Evolutionary conservation across 805 yeast species (phyloP).

Genomic region (Ogataea minuta): DNA sequence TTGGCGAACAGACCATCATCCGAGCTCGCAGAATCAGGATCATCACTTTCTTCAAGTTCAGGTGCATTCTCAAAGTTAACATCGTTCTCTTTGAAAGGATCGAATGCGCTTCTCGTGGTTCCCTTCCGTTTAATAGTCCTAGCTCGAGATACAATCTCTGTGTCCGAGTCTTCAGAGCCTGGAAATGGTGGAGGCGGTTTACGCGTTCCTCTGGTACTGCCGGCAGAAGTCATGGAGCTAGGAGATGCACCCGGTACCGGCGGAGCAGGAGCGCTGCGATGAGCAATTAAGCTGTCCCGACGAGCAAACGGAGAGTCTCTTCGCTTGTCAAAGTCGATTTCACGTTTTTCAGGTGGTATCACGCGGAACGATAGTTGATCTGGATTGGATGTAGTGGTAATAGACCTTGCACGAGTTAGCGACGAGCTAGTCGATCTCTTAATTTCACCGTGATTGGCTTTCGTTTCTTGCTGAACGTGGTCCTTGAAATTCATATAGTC

Average conservation of each 20-base stretch:
- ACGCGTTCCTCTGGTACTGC: constrained; percentile 15
- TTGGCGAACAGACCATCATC: constrained; percentile 65
- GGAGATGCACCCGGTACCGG: constrained; percentile 11
- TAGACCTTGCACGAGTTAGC: constrained; percentile 28
- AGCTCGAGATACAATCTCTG: constrained; percentile 12
- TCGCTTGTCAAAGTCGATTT: constrained; percentile 79
- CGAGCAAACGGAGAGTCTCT: constrained; percentile 71
- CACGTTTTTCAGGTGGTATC: constrained; percentile 61
- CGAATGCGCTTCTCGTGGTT: constrained; percentile 27
- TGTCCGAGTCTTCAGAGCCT: constrained; percentile 3
- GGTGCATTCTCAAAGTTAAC: constrained; percentile 79
- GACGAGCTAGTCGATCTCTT: constrained; percentile 26
- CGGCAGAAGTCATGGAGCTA: constrained; percentile 3
- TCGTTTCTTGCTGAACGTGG: constrained; percentile 7
- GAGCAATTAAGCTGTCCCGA: constrained; percentile 53
- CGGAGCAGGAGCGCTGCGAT: constrained; percentile 70
- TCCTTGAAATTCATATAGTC: constrained; percentile 64
- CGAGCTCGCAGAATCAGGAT: constrained; percentile 40
- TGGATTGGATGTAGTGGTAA: constrained; percentile 27
- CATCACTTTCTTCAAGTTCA: constrained; percentile 35
- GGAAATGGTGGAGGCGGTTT: constrained; percentile 29
- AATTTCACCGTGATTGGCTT: constrained; percentile 7
- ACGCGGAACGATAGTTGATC: constrained; percentile 57
- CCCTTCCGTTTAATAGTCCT: constrained; percentile 16
- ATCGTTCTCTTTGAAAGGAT: constrained; percentile 66